Evolutionary conservation across 2,329 filamentous ascomycete species (phyloP).

Genomic region (Cadophora sp.): DNA sequence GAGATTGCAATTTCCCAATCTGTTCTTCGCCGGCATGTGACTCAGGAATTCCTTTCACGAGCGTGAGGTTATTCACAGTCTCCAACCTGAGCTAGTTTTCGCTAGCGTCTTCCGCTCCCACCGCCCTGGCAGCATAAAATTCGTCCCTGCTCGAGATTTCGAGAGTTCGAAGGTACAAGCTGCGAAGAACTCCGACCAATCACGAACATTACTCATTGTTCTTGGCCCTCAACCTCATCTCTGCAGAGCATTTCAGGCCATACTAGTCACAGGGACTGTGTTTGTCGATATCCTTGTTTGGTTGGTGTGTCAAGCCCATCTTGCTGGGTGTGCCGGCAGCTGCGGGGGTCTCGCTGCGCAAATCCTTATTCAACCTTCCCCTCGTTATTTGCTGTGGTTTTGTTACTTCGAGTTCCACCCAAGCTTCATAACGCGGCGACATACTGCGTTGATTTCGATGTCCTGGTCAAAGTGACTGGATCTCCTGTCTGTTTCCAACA

Average conservation of each 20-base stretch:
- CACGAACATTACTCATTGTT: not conserved
- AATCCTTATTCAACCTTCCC: not conserved
- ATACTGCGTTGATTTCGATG: not conserved
- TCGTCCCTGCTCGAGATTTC: not conserved
- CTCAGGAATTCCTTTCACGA: not conserved
- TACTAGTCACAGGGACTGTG: too few relatives aligned
- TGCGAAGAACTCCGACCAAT: not conserved
- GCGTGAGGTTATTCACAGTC: slow-evolving; percentile 2
- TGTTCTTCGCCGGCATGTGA: not conserved
- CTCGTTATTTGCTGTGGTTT: not conserved
- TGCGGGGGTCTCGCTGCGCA: not conserved
- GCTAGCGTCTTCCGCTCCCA: not conserved
- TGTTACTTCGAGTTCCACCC: too few relatives aligned
- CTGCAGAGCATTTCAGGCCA: not conserved
- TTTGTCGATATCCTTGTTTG: too few relatives aligned
- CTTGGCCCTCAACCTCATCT: not conserved
- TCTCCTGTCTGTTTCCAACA: not conserved
- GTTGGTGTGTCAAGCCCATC: too few relatives aligned
- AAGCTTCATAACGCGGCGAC: not conserved
- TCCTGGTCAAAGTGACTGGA: not conserved
- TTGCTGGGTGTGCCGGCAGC: too few relatives aligned
- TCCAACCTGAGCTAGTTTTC: not conserved
- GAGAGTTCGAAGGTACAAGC: not conserved
- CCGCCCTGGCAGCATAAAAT: not conserved
- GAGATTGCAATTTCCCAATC: not conserved